Percentiles rank a stretch among this genome's conserved stretches.
These are phyloP conservation scores for Lycium ferocissimum DNA, from an alignment of 257 asterid species.

Conservation along the genomic window DNA sequence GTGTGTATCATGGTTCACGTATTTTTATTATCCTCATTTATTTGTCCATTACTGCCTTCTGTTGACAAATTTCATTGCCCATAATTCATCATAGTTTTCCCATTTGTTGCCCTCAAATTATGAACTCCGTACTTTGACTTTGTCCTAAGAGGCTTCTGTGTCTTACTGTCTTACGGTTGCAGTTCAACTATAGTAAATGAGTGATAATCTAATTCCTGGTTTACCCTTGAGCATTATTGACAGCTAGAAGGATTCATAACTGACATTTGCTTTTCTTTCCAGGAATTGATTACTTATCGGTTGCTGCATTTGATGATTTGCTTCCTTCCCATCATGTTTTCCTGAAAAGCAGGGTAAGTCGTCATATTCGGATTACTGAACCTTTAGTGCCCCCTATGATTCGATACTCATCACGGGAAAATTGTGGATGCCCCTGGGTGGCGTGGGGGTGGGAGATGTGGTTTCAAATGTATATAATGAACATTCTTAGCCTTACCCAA, in stretches of 20 bases:
- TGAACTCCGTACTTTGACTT: neutral
- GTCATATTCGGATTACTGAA: conserved; percentile 26
- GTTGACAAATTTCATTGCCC: conserved; percentile 10
- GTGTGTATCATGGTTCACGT: neutral
- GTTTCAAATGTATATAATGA: conserved; percentile 9
- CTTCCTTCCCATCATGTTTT: conserved; percentile 86
- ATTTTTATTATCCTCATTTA: neutral
- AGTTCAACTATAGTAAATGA: neutral
- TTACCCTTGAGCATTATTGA: neutral
- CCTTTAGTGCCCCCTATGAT: neutral
- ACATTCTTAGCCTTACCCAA: neutral
- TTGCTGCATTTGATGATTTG: conserved; percentile 83
- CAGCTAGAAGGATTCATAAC: neutral
- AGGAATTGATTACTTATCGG: conserved; percentile 96
- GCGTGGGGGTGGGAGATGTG: neutral
- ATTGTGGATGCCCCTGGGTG: neutral
- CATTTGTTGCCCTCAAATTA: conserved; percentile 16
- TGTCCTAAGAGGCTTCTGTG: neutral
- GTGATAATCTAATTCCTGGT: neutral
- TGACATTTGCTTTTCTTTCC: conserved; percentile 31
- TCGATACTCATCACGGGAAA: neutral
- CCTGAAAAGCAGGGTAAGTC: conserved; percentile 74
- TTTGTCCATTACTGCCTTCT: conserved; percentile 11
- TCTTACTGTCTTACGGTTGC: neutral
- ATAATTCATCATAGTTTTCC: neutral